Percentiles rank a stretch among this genome's conserved stretches.
Conservation (phyloP, 169 alveolate genomes). For the Plasmodium blacklocki region DNA sequence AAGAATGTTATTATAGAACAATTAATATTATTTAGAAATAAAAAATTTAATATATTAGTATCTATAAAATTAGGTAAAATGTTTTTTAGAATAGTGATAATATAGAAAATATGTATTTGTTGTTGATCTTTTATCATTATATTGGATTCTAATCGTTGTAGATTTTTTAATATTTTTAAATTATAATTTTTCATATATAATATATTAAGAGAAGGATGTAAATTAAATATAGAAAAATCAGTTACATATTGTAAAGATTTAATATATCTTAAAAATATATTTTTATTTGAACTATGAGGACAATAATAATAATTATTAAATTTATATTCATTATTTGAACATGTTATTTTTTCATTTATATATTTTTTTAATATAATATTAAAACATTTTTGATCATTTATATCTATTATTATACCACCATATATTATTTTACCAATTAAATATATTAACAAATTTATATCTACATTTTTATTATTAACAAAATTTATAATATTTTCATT, state of each 20-base stretch:
- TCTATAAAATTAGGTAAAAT: constrained; percentile 60
- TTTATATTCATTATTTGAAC: constrained; percentile 61
- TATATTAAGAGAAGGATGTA: constrained; percentile 61
- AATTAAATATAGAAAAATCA: constrained; percentile 72
- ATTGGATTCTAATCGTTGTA: constrained; percentile 40
- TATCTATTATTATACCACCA: constrained; percentile 75
- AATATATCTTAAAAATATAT: constrained; percentile 53
- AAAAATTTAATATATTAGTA: constrained; percentile 30
- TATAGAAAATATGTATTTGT: constrained; percentile 13
- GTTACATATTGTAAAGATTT: constrained; percentile 64
- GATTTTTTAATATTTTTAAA: constrained; percentile 60
- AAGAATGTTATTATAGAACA: constrained; percentile 62
- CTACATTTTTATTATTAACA: constrained; percentile 59
- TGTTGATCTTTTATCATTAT: constrained; percentile 17
- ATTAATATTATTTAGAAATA: constrained; percentile 38
- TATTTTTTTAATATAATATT: constrained; percentile 61
- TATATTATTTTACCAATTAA: constrained; percentile 69
- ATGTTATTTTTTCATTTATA: constrained; percentile 48
- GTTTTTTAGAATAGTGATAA: constrained; percentile 31
- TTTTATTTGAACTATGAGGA: constrained; percentile 75
- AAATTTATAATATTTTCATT: constrained; percentile 46
- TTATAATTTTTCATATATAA: constrained; percentile 66
- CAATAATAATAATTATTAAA: constrained; percentile 53
- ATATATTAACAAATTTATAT: constrained; percentile 54
- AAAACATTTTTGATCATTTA: constrained; percentile 66